phyloP scores from a whole-genome alignment of 1,284 basidiomycete species.

The Exobasidium cylindrosporum region DNA sequence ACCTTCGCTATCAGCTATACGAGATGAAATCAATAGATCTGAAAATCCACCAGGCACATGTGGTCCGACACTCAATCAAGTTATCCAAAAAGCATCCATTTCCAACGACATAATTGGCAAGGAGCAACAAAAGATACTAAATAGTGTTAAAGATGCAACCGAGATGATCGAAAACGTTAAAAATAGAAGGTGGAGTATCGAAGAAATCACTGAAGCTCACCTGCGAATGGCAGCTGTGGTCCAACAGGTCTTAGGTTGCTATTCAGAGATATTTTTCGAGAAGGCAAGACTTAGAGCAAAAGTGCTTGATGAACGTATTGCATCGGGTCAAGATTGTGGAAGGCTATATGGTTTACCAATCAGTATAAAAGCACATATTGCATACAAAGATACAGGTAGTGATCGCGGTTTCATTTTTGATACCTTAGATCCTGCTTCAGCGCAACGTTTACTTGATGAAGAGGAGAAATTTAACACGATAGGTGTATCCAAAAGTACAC shows the following conservation, averaged over 20 bases:
- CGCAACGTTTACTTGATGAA: slow-evolving; percentile 20
- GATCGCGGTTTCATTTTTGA: slow-evolving; percentile 40
- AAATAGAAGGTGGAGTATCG: neutral
- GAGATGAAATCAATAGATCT: neutral
- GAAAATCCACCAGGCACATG: neutral
- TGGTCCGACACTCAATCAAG: neutral
- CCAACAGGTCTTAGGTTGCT: slow-evolving; percentile 5
- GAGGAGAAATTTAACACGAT: neutral
- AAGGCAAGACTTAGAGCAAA: neutral
- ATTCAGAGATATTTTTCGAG: slow-evolving; percentile 7
- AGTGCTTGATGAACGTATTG: neutral
- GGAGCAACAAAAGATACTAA: neutral
- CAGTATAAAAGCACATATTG: slow-evolving; percentile 36
- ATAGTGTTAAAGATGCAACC: neutral
- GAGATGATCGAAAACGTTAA: neutral
- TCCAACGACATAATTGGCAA: neutral
- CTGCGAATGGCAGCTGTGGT: neutral
- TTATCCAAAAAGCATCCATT: neutral
- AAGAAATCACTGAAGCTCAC: slow-evolving; percentile 1
- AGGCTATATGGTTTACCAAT: slow-evolving; percentile 33
- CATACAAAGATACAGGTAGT: slow-evolving; percentile 22
- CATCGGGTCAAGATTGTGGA: neutral
- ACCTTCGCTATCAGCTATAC: neutral
- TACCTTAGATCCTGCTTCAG: slow-evolving; percentile 22
- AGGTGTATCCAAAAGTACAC: neutral